A percentile compares a stretch with the other conserved stretches of the same genome.
phyloP scores from a whole-genome alignment of 768 basidiomycete species.

The Calocera cornea region DNA sequence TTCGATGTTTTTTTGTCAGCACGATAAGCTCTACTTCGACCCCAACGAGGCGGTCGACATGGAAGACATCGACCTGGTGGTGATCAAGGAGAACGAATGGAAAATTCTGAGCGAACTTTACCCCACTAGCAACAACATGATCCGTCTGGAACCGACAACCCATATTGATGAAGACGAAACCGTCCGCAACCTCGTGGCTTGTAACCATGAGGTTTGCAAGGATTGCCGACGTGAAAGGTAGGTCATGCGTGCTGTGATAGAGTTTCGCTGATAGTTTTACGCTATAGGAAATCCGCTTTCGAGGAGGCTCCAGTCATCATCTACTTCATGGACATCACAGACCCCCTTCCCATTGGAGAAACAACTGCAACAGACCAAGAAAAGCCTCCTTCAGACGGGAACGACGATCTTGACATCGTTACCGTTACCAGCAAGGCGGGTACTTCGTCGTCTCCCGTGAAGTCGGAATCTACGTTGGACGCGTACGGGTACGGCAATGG shows the following conservation, averaged over 20 bases:
- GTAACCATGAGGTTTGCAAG: slow-evolving; percentile 35
- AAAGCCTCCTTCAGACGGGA: background rate
- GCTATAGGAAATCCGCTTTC: background rate
- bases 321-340: background rate
- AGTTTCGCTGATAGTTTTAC: background rate
- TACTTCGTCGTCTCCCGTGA: background rate
- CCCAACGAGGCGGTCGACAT: slow-evolving; percentile 30
- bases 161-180: background rate
- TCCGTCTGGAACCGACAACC: background rate
- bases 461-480: background rate
- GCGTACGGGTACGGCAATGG: background rate
- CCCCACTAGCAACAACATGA: background rate
- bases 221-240: slow-evolving; percentile 51
- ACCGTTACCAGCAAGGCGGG: background rate
- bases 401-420: background rate
- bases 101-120: slow-evolving; percentile 44
- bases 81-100: slow-evolving; percentile 57
- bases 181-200: background rate
- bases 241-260: background rate
- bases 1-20: slow-evolving; percentile 49
- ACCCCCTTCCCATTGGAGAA: background rate
- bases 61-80: slow-evolving; percentile 6
- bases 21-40: slow-evolving; percentile 50
- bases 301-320: slow-evolving; percentile 6
- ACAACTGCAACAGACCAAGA: background rate